Conservation (phyloP, 148 eudicot genomes). For the Suaeda aralocaspica region DNA sequence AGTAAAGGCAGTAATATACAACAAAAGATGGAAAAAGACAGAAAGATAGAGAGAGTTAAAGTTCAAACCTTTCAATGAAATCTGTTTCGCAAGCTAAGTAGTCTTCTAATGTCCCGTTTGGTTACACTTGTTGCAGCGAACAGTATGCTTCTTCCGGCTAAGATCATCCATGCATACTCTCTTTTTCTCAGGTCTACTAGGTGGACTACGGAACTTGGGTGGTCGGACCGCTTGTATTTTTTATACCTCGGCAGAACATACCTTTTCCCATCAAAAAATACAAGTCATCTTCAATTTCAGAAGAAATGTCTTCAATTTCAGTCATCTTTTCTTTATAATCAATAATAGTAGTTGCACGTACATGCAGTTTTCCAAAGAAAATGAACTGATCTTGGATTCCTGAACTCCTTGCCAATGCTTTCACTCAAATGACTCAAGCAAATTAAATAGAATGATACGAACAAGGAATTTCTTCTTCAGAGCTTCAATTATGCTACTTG, state of each 20-base stretch:
- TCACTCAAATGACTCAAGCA: slow-evolving; percentile 54
- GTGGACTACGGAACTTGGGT: slow-evolving; percentile 52
- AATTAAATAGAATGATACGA: slow-evolving; percentile 45
- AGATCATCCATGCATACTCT: slow-evolving; percentile 39
- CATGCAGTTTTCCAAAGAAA: slow-evolving; percentile 59
- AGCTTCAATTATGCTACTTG: slow-evolving; percentile 39
- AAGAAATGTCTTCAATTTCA: slow-evolving; percentile 49
- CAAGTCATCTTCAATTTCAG: slow-evolving; percentile 50
- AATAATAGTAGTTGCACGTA: slow-evolving; percentile 35
- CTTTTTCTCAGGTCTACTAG: slow-evolving; percentile 64
- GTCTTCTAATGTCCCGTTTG: slow-evolving; percentile 63
- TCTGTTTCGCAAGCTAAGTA: slow-evolving; percentile 52
- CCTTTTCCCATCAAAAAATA: slow-evolving; percentile 45
- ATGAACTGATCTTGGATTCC: slow-evolving; percentile 47
- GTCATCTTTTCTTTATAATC: slow-evolving; percentile 44
- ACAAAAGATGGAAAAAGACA: not conserved
- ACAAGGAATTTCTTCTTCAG: slow-evolving; percentile 39
- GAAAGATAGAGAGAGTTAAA: slow-evolving; percentile 13
- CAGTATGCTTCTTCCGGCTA: slow-evolving; percentile 52
- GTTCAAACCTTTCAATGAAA: slow-evolving; percentile 9
- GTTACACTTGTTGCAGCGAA: slow-evolving; percentile 58
- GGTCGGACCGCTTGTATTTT: slow-evolving; percentile 46
- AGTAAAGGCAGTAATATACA: not conserved
- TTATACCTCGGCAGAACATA: slow-evolving; percentile 50
- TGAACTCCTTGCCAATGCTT: slow-evolving; percentile 47